Percentiles rank a stretch among this genome's conserved stretches.
Evolutionary conservation across 176 grass and related monocot genomes (phyloP).

Genomic region (Cenchrus fungigraminus): DNA sequence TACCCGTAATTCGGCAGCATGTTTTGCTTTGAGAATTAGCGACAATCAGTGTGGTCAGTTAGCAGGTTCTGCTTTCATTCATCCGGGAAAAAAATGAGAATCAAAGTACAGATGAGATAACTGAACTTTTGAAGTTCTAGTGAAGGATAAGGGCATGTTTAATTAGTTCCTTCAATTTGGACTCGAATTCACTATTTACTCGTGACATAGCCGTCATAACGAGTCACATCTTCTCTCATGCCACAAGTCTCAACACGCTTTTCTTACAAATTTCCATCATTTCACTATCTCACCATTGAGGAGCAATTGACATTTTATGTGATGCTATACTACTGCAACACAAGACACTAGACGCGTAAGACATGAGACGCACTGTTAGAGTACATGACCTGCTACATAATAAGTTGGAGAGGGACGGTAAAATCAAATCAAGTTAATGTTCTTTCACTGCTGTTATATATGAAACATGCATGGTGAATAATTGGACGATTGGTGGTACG

Average conservation of each 20-base stretch:
- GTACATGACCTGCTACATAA: too few relatives aligned
- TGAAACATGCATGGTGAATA: background rate
- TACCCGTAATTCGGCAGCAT: background rate
- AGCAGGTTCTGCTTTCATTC: background rate
- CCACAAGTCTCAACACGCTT: too few relatives aligned
- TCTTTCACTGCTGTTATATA: too few relatives aligned
- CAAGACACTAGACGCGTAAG: background rate
- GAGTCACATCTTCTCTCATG: too few relatives aligned
- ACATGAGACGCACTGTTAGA: too few relatives aligned
- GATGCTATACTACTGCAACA: background rate
- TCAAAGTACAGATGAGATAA: background rate
- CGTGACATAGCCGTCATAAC: too few relatives aligned
- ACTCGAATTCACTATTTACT: too few relatives aligned
- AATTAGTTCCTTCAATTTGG: too few relatives aligned
- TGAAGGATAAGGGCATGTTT: background rate
- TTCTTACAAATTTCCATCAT: too few relatives aligned
- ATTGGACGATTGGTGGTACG: background rate
- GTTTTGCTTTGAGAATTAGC: slow-evolving; percentile 13
- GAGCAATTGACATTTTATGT: slow-evolving; percentile 41
- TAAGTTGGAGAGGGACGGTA: too few relatives aligned
- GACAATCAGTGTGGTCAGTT: background rate
- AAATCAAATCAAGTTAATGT: too few relatives aligned
- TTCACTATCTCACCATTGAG: too few relatives aligned
- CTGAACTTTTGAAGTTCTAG: background rate
- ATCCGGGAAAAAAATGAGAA: background rate